Evolutionary conservation across 2,329 filamentous ascomycete species (phyloP).

Genomic region (Rhynchosporium secalis): DNA sequence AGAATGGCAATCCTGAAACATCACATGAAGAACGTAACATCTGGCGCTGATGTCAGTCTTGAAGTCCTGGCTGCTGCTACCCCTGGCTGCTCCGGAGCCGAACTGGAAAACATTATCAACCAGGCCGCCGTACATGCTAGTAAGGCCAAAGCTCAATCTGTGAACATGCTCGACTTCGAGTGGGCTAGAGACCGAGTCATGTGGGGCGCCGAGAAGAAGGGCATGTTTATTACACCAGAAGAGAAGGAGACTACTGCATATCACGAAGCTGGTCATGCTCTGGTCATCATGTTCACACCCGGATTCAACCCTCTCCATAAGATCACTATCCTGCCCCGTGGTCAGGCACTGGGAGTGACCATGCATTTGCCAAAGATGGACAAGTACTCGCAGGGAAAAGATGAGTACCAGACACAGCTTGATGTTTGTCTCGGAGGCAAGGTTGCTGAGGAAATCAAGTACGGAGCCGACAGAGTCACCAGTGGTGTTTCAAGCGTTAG

Average conservation of each 20-base stretch:
- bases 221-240: constrained; percentile 85
- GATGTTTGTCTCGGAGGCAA: constrained; percentile 83
- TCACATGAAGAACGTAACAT: constrained; percentile 88
- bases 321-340: constrained; percentile 92
- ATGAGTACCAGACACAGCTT: constrained; percentile 78
- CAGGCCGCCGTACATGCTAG: constrained; percentile 94
- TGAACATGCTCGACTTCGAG: constrained; percentile 80
- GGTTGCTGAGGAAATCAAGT: constrained; percentile 88
- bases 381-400: constrained; percentile 84
- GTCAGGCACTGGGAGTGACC: constrained; percentile 82
- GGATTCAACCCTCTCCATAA: constrained; percentile 85
- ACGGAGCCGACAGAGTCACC: constrained; percentile 86
- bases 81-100: constrained; percentile 89
- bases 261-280: constrained; percentile 92
- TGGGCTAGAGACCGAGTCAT: constrained; percentile 99
- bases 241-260: constrained; percentile 97
- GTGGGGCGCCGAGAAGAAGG: constrained; percentile 92
- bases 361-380: constrained; percentile 88
- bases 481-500: constrained; percentile 79
- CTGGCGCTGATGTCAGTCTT: constrained; percentile 77
- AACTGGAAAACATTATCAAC: constrained; percentile 95
- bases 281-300: constrained; percentile 79
- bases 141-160: constrained; percentile 73
- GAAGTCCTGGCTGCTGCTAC: constrained; percentile 83
- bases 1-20: constrained; percentile 91